Conservation (phyloP, 768 basidiomycete species). For the Suillus brevipes region DNA sequence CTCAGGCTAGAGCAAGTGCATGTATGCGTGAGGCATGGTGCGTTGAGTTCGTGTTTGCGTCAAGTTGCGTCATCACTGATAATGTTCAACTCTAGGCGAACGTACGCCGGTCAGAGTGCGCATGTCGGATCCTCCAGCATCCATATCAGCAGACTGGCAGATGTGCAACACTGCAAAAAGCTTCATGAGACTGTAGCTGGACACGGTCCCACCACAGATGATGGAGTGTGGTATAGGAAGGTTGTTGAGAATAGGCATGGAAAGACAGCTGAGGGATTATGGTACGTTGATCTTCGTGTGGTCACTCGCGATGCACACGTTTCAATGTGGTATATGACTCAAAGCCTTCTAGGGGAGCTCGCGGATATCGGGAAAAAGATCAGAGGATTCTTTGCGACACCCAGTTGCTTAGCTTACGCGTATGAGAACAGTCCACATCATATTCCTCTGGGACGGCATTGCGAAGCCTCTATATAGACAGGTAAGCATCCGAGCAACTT, state of each 20-base stretch:
- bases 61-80: neutral
- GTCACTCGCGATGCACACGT: neutral
- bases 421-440: slow-evolving; percentile 54
- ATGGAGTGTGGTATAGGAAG: slow-evolving; percentile 40
- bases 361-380: slow-evolving; percentile 57
- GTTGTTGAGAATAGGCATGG: slow-evolving; percentile 63
- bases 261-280: slow-evolving; percentile 53
- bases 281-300: slow-evolving; percentile 38
- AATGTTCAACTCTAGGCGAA: slow-evolving; percentile 50
- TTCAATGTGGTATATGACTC: neutral
- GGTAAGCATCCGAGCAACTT: slow-evolving; percentile 37
- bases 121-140: slow-evolving; percentile 59
- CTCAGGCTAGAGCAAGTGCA: slow-evolving; percentile 79
- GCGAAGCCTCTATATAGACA: slow-evolving; percentile 65
- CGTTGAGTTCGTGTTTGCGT: slow-evolving; percentile 22
- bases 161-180: slow-evolving; percentile 58
- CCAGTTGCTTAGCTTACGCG: slow-evolving; percentile 7
- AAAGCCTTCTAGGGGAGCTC: slow-evolving; percentile 68
- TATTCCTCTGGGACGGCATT: slow-evolving; percentile 60
- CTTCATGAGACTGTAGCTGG: slow-evolving; percentile 45
- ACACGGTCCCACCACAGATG: slow-evolving; percentile 19
- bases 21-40: slow-evolving; percentile 74
- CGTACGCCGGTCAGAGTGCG: slow-evolving; percentile 74
- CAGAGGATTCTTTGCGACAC: neutral
- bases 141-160: slow-evolving; percentile 67